Percentiles rank a stretch among this genome's conserved stretches.
Conservation (phyloP, 306 rosid species). For the Inga oerstediana region DNA sequence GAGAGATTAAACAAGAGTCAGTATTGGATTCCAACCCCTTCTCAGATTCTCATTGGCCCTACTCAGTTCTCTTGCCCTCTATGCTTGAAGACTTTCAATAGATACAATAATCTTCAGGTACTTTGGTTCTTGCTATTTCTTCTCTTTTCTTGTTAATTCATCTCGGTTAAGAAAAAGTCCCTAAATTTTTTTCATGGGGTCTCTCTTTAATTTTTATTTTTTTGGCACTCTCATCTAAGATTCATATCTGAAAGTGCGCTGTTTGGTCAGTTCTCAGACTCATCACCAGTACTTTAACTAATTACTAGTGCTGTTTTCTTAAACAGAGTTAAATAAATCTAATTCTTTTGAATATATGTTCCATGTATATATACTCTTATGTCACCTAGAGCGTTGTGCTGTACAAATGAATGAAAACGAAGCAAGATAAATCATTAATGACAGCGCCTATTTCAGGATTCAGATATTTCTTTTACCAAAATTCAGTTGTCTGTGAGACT, state of each 20-base stretch:
- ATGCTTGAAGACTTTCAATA: conserved; percentile 59
- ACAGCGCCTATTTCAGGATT: neutral
- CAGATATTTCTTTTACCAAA: conserved; percentile 26
- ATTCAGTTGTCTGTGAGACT: neutral
- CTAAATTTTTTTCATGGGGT: neutral
- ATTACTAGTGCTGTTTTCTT: conserved; percentile 1
- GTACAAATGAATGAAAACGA: neutral
- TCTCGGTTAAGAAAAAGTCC: neutral
- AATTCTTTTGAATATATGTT: conserved; percentile 22
- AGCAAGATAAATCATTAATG: neutral
- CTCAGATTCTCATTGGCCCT: conserved; percentile 73
- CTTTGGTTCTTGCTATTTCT: too few species aligned
- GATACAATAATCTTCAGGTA: conserved; percentile 75
- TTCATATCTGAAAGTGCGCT: conserved; percentile 3
- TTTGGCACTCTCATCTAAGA: neutral
- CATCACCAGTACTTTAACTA: neutral
- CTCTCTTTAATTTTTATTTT: neutral
- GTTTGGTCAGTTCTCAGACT: conserved; percentile 10
- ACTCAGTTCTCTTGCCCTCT: conserved; percentile 64
- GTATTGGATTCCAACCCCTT: conserved; percentile 75
- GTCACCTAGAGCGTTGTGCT: conserved; percentile 31
- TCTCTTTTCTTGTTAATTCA: neutral
- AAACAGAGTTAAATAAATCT: neutral
- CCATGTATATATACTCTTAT: conserved; percentile 15
- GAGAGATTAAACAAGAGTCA: conserved; percentile 49